Base-by-base conservation (phyloP, 2,329 filamentous ascomycete species). In the Colletotrichum simmondsii region DNA sequence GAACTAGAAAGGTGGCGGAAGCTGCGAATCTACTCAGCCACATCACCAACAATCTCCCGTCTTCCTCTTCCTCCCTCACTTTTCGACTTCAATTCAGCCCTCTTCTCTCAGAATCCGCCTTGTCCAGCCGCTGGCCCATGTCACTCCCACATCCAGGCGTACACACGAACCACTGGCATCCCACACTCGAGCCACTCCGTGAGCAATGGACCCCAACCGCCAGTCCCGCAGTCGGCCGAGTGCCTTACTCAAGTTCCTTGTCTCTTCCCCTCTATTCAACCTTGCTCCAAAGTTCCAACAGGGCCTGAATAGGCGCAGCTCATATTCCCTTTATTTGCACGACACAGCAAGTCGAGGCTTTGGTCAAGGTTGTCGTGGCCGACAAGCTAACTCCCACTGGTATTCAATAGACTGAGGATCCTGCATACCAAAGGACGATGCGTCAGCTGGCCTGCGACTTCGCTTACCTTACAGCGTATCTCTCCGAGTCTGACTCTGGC, bases 121-220 rank as follows among this genome's bases (percentile, higher is more conserved):
- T 73, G 71, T 71, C 37, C 66, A 70, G 60, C 46, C 61, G 56
- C 49, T 71, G 71, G 71, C 60, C 71, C 70, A 28, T 60, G 65
- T 70, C 53, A 28, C 49, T 54, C 49, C 53, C 49, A 16, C 19
- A 32, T 7, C 58, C 22, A 69, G 69, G 59, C 65, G 42, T 59
- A 69, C 65, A 69, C 54, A 72, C 54, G 32, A 60, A 64, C 70
- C 42, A 30, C 53, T 65, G 70, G 65, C 42, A 22, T 64, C 26
- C 32, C 30, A 42, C 59, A 59, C 59, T 64, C 59, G 65, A 60
- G 69, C 65, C 65, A 64, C 37, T 72, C 70, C 53, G n/a, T 54
- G 70, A 49, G 52, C 70, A 24, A 32, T 32, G 60, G 24, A 24
- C 12, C 16, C 16, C 16, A 56, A 30, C 28, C 16, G 49, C 58